phyloP scores from a whole-genome alignment of 768 basidiomycete genomes.

The Pleurotus pulmonarius region DNA sequence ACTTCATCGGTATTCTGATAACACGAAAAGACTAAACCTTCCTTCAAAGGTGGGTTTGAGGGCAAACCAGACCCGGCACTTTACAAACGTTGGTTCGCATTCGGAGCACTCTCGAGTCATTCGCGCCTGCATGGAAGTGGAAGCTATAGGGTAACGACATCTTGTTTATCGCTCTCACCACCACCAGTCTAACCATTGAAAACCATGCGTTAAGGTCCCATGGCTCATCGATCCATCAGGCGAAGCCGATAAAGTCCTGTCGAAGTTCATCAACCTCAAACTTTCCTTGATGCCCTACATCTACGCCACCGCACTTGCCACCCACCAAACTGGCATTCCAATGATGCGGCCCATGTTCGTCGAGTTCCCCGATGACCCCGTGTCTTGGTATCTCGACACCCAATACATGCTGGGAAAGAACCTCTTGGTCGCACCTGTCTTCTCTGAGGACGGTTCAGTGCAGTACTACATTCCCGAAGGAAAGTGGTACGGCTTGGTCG shows the following conservation, averaged over 20 bases:
- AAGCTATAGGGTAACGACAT: conserved; percentile 36
- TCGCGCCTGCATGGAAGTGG: conserved; percentile 42
- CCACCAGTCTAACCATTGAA: too few relatives aligned
- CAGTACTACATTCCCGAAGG: conserved; percentile 28
- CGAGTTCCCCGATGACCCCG: conserved; percentile 29
- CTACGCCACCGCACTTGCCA: conserved; percentile 24
- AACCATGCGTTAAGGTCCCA: conserved; percentile 23
- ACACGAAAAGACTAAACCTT: too few relatives aligned
- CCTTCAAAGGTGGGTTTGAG: conserved; percentile 19
- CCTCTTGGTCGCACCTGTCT: conserved; percentile 28
- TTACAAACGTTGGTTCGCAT: conserved; percentile 45
- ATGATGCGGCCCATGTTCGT: conserved; percentile 32
- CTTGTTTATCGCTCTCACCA: too few relatives aligned
- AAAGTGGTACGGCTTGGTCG: conserved; percentile 25
- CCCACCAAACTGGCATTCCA: conserved; percentile 25
- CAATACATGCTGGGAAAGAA: conserved; percentile 29
- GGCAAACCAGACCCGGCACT: conserved; percentile 34
- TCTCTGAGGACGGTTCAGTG: conserved; percentile 21
- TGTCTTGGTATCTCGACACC: conserved; percentile 26
- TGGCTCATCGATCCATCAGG: conserved; percentile 40
- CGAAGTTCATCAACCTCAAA: conserved; percentile 38
- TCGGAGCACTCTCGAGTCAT: conserved; percentile 34
- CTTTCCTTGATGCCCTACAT: conserved; percentile 45
- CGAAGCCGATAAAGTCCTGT: conserved; percentile 31
- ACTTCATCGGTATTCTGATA: too few relatives aligned